Base-by-base conservation (phyloP, 164 flowering plant genomes). In the Cinnamomum micranthum region DNA sequence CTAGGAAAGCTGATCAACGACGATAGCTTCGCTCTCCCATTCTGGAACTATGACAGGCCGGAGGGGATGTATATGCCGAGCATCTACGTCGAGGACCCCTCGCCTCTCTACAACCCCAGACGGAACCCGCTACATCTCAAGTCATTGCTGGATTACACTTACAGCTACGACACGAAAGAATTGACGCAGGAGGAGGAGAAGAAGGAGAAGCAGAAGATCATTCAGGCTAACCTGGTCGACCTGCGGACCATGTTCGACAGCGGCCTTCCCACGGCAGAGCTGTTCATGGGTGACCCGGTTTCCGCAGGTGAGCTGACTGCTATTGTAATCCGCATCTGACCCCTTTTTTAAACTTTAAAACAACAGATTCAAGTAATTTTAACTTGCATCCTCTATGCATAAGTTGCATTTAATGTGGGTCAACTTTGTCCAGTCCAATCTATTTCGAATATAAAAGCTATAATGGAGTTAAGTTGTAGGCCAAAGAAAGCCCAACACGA, bases 31-130 rank as follows among this genome's bases (percentile, higher is more conserved):
- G 58, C 25, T 24, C 50, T 73, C 25, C 76, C 76, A 2, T 73
- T 50, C 64, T 73, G 76, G 71, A 73, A 73, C 64, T 73, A 17
- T 23, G 76, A 73, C 25, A 20, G 7, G 9, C 62, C 41, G 1
- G 70, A 50, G 6, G 76, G 76, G 50, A 73, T 73, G 76, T 31
- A 50, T 22, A 65, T 73, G 41, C 76, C 70, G 22, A 47, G 28
- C 50, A 24, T 52, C 22, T 73, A 51, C 51, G 19, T 31, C 4
- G 76, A 65, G 17, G 15, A 47, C 2, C 22, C 58, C 70, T 73
- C 76, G 47, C 68, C 70, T 6, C 70, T 66, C 24, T 73, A 65
- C 76, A 66, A 73, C 50, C 47, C 60, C 47, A 65, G 41, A 62
- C 76, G 76, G 0, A 51, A 74, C 59, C 6, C 19, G 19, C 17